phyloP scores from a whole-genome alignment of 2,329 filamentous ascomycete species.

The Grosmannia serpens region DNA sequence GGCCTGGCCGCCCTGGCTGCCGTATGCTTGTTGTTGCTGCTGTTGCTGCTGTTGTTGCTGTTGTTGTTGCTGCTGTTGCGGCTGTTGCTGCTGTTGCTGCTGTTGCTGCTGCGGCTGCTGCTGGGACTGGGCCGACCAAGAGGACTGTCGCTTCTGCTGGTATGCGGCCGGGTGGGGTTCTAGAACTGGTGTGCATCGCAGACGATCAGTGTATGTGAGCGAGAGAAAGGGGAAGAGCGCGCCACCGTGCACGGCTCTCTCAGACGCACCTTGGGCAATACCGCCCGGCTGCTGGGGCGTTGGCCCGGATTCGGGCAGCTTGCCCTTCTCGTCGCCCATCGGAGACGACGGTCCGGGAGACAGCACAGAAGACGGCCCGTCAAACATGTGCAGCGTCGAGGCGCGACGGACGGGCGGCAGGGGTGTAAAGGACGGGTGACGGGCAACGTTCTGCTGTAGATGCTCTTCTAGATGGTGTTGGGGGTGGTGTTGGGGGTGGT shows the following conservation, averaged over 20 bases:
- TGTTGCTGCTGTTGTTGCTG: background rate
- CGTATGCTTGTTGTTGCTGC: background rate
- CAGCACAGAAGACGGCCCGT: constrained; percentile 20
- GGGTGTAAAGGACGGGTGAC: constrained; percentile 41
- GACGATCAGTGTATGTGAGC: background rate
- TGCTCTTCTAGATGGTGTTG: background rate
- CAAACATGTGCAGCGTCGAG: constrained; percentile 36
- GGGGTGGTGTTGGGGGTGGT: background rate
- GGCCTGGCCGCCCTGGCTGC: background rate
- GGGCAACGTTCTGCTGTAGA: background rate
- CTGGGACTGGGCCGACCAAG: background rate
- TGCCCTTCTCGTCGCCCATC: constrained; percentile 17
- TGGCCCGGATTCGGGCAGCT: constrained; percentile 10
- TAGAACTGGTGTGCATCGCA: background rate
- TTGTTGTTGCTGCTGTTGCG: background rate
- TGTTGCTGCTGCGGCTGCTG: background rate
- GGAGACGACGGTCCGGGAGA: constrained; percentile 32
- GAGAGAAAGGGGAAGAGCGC: background rate
- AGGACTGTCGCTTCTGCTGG: background rate
- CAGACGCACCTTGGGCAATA: background rate
- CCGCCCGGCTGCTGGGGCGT: background rate
- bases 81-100: constrained; percentile 1
- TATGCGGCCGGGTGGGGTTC: background rate
- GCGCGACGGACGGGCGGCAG: constrained; percentile 47
- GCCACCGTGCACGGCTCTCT: background rate